Conservation (phyloP, 2,329 filamentous ascomycete species). For the Nothomitra cinnamomea region DNA sequence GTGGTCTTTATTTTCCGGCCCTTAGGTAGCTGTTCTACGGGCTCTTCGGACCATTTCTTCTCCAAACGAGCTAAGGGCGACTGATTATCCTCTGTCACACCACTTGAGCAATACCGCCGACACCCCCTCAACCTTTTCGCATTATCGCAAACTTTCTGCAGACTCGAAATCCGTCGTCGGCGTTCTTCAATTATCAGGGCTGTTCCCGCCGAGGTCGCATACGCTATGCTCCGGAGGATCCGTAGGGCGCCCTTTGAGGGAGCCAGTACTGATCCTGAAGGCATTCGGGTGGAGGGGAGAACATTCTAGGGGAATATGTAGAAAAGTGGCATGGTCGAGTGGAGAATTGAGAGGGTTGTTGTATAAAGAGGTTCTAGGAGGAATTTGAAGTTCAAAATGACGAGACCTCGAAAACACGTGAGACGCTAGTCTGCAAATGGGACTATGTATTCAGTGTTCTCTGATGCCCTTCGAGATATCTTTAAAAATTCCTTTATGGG, state of each 20-base stretch:
- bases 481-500: too few relatives aligned
- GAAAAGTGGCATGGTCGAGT: not conserved
- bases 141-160: conserved; percentile 21
- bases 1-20: too few relatives aligned
- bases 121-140: conserved; percentile 17
- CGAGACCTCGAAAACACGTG: too few relatives aligned
- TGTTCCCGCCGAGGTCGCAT: conserved; percentile 21
- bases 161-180: conserved; percentile 17
- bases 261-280: not conserved
- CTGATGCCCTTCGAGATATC: too few relatives aligned
- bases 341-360: too few relatives aligned
- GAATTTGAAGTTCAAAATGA: too few relatives aligned
- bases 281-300: not conserved
- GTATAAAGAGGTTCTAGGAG: too few relatives aligned
- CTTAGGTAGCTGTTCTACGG: too few relatives aligned
- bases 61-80: not conserved
- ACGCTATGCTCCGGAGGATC: conserved; percentile 22
- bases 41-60: too few relatives aligned
- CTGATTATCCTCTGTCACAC: not conserved
- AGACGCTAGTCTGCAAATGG: too few relatives aligned
- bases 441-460: too few relatives aligned
- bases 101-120: conserved; percentile 13
- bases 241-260: conserved; percentile 20
- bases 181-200: conserved; percentile 21
- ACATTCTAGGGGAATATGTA: not conserved